These are phyloP conservation scores for Vitis vinifera DNA, from an alignment of 164 flowering plant genomes.

Conservation along the genomic window DNA sequence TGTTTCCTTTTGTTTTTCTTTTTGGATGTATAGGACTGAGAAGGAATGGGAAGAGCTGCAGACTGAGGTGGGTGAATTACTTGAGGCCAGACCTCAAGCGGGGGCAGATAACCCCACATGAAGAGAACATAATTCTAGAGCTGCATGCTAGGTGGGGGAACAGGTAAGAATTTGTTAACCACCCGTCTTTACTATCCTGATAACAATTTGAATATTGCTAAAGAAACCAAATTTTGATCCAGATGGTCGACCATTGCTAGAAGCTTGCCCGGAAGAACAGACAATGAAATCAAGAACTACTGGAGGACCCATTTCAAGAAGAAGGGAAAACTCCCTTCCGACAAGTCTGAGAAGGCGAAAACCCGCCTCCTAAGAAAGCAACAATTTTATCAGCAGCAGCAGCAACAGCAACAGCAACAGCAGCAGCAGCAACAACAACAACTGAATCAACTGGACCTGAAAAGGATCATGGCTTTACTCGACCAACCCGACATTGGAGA, in stretches of 20 bases:
- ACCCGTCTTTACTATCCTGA: neutral
- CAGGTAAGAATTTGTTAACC: conserved; percentile 44
- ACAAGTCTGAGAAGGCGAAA: conserved; percentile 39
- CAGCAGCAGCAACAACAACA: conserved; percentile 26
- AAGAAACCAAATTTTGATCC: neutral
- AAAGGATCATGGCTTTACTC: conserved; percentile 34
- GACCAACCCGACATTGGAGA: conserved; percentile 27
- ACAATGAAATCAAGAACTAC: conserved; percentile 81
- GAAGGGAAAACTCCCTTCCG: conserved; percentile 37
- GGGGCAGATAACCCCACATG: conserved; percentile 85
- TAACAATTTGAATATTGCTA: neutral
- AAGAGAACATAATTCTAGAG: conserved; percentile 75
- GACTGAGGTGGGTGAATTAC: conserved; percentile 94
- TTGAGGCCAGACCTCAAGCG: conserved; percentile 93
- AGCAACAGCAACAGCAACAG: conserved; percentile 28
- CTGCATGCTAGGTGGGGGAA: conserved; percentile 94
- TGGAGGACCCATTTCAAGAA: conserved; percentile 89
- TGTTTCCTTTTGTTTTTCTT: neutral
- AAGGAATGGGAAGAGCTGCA: conserved; percentile 94
- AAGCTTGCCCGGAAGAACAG: conserved; percentile 77
- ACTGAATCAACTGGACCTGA: conserved; percentile 38
- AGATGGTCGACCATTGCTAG: conserved; percentile 85
- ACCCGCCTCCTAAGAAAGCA: conserved; percentile 44
- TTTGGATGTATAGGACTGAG: conserved; percentile 57
- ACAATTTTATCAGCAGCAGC: conserved; percentile 53